A percentile compares a stretch with the other conserved stretches of the same genome.
Evolutionary conservation across 2,329 filamentous ascomycete genomes (phyloP).

Genomic region (Epicoccum nigrum): DNA sequence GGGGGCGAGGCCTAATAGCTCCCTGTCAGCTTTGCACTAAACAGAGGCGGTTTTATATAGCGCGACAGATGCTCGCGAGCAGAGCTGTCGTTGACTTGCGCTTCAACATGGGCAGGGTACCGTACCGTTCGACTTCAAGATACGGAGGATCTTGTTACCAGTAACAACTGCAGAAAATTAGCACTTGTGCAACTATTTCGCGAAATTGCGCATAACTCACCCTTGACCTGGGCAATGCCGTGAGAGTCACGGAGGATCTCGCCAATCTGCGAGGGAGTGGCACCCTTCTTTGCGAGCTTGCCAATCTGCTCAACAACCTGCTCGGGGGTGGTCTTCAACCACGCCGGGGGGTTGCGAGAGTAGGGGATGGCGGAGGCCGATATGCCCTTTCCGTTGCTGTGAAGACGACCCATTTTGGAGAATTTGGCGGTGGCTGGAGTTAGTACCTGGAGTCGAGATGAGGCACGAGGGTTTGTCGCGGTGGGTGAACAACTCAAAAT

Average conservation of each 20-base stretch:
- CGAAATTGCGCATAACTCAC: conserved; percentile 60
- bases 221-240: conserved; percentile 96
- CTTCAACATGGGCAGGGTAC: conserved; percentile 54
- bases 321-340: conserved; percentile 98
- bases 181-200: conserved; percentile 1
- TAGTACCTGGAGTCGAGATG: conserved; percentile 19
- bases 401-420: conserved; percentile 90
- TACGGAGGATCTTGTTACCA: conserved; percentile 99
- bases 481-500: conserved; percentile 11
- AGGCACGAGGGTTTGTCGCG: conserved; percentile 2
- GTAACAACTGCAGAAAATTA: conserved; percentile 50
- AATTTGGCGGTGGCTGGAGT: conserved; percentile 33
- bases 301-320: conserved; percentile 99
- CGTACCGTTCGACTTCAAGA: conserved; percentile 97
- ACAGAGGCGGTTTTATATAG: conserved; percentile 63
- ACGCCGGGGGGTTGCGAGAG: conserved; percentile 88
- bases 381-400: conserved; percentile 99
- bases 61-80: conserved; percentile 65
- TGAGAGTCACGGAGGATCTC: conserved; percentile 97
- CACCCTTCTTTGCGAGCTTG: conserved; percentile 99
- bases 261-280: conserved; percentile 98
- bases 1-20: conserved; percentile 83
- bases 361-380: conserved; percentile 94
- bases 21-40: conserved; percentile 46
- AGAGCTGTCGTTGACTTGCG: conserved; percentile 47